phyloP scores from a whole-genome alignment of 305 asterid species.

The Fraxinus xanthoxyloides region DNA sequence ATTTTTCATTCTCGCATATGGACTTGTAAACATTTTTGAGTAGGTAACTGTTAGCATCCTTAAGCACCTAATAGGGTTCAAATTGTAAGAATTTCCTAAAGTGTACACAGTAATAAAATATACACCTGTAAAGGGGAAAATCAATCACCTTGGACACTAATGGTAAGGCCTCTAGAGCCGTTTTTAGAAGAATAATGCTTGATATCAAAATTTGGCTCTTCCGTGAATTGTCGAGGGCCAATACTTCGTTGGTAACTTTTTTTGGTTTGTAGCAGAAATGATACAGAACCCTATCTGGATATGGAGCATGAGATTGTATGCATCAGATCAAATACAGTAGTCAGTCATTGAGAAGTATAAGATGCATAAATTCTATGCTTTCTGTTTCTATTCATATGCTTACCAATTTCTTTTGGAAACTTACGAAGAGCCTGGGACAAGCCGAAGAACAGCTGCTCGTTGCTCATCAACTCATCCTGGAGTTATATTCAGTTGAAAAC shows the following conservation, averaged over 20 bases:
- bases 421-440: conserved; percentile 95
- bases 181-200: conserved; percentile 85
- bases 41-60: conserved; percentile 86
- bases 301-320: conserved; percentile 25
- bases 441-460: conserved; percentile 90
- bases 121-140: not conserved
- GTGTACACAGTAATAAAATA: conserved; percentile 11
- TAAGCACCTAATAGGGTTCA: conserved; percentile 61
- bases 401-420: conserved; percentile 97
- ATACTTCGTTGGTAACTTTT: conserved; percentile 69
- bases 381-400: conserved; percentile 9
- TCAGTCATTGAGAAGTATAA: conserved; percentile 5
- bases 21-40: conserved; percentile 80
- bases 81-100: conserved; percentile 22
- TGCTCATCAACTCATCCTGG: conserved; percentile 97
- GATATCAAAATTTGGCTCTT: conserved; percentile 87
- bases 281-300: conserved; percentile 92
- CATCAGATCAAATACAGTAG: conserved; percentile 14
- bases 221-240: conserved; percentile 65
- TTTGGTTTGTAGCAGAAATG: conserved; percentile 97
- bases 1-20: conserved; percentile 82
- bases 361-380: not conserved
- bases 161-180: conserved; percentile 90
- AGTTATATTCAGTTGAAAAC: conserved; percentile 18
- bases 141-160: conserved; percentile 73